Conservation (phyloP, 2,329 filamentous ascomycete species). For the Endothia cerciana region DNA sequence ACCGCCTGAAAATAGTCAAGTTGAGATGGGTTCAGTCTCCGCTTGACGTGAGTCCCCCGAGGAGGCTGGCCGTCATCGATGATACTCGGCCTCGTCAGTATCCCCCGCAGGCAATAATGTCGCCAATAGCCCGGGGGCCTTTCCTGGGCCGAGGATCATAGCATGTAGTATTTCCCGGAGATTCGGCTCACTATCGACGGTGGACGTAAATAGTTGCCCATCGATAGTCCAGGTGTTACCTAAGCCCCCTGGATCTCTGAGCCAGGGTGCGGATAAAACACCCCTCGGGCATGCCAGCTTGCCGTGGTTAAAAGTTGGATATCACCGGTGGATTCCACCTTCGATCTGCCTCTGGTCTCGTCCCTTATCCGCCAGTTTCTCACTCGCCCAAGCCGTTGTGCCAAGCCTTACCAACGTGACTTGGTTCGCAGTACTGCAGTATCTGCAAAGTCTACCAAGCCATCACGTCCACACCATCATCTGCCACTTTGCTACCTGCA, state of each 20-base stretch:
- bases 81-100: not conserved
- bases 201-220: not conserved
- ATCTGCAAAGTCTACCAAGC: not conserved
- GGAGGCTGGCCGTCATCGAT: not conserved
- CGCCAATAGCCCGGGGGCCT: not conserved
- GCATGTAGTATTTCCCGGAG: not conserved
- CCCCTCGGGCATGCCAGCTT: not conserved
- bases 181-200: not conserved
- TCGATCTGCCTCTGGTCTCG: not conserved
- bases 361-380: not conserved
- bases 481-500: not conserved
- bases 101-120: not conserved
- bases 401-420: not conserved
- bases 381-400: not conserved
- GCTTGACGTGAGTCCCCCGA: not conserved
- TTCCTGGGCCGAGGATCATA: not conserved
- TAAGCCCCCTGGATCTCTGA: not conserved
- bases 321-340: not conserved
- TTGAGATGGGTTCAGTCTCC: not conserved
- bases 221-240: not conserved
- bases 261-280: not conserved
- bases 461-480: not conserved
- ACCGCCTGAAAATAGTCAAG: not conserved
- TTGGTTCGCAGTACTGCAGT: slow-evolving; percentile 1
- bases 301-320: not conserved